A percentile compares a stretch with the other conserved stretches of the same genome.
These are phyloP conservation scores for Cornus controversa DNA, from an alignment of 148 eudicot genomes.

Conservation along the genomic window DNA sequence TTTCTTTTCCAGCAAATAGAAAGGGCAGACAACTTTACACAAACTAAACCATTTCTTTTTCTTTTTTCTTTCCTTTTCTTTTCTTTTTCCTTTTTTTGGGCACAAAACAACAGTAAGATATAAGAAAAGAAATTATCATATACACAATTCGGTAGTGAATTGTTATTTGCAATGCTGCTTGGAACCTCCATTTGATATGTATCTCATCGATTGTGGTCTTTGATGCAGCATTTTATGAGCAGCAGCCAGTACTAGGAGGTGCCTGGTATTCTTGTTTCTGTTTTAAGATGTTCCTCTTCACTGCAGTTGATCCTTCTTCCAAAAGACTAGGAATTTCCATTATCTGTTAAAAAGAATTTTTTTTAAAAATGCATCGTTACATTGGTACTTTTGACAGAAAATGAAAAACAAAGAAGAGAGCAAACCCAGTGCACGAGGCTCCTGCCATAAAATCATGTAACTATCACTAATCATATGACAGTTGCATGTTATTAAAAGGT, in stretches of 20 bases:
- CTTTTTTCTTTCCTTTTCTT: too few species aligned
- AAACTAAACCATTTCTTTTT: neutral
- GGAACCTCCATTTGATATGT: neutral
- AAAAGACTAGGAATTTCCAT: constrained; percentile 80
- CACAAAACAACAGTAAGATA: neutral
- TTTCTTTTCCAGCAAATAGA: too few species aligned
- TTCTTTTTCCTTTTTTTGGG: too few species aligned
- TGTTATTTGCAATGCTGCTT: neutral
- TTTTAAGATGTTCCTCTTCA: constrained; percentile 62
- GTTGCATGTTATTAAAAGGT: neutral
- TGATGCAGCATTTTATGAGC: constrained; percentile 33
- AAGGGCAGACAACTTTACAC: too few species aligned
- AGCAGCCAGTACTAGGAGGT: constrained; percentile 45
- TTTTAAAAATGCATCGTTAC: too few species aligned
- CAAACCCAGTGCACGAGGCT: too few species aligned
- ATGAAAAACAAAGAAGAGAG: too few species aligned
- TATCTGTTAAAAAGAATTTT: constrained; percentile 40
- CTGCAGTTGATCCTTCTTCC: constrained; percentile 68
- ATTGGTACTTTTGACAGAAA: neutral
- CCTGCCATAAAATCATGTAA: neutral
- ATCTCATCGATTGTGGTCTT: neutral
- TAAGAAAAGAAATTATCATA: constrained; percentile 4
- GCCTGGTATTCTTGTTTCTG: constrained; percentile 58
- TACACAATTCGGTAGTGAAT: neutral
- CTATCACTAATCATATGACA: too few species aligned